A percentile compares a stretch with the other conserved stretches of the same genome.
These are phyloP conservation scores for Parafenestella ontariensis DNA, from an alignment of 2,329 filamentous ascomycete species.

Conservation along the genomic window DNA sequence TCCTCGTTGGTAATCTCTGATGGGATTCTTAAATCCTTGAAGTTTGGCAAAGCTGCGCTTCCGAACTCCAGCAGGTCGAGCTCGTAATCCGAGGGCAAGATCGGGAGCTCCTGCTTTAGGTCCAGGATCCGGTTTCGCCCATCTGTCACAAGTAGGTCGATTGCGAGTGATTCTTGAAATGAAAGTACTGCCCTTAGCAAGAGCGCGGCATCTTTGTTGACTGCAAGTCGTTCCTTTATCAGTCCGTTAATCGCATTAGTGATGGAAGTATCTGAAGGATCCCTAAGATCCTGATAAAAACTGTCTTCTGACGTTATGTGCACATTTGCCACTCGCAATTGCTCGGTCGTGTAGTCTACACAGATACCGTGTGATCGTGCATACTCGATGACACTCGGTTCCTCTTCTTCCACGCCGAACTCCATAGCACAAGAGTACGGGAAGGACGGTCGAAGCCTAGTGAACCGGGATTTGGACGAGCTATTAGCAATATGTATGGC, in stretches of 20 bases:
- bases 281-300: conserved; percentile 26
- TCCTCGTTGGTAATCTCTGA: conserved; percentile 48
- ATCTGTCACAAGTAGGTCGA: conserved; percentile 1
- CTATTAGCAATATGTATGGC: background rate
- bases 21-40: conserved; percentile 39
- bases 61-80: conserved; percentile 53
- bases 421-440: conserved; percentile 18
- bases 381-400: conserved; percentile 55
- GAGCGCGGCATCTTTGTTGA: conserved; percentile 38
- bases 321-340: conserved; percentile 27
- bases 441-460: background rate
- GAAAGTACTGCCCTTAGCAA: conserved; percentile 32
- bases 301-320: conserved; percentile 11
- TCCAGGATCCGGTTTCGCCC: conserved; percentile 23
- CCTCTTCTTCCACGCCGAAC: conserved; percentile 27
- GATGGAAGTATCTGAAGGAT: conserved; percentile 20
- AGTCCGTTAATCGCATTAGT: conserved; percentile 21
- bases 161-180: conserved; percentile 4
- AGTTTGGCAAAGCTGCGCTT: conserved; percentile 27
- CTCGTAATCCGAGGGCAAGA: conserved; percentile 55
- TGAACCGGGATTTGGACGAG: background rate
- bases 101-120: conserved; percentile 56
- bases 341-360: conserved; percentile 43
- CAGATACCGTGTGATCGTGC: conserved; percentile 56
- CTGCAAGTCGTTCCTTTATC: conserved; percentile 34